These are phyloP conservation scores for Leishmania arabica DNA, from an alignment of 208 protist genomes.

Conservation along the genomic window DNA sequence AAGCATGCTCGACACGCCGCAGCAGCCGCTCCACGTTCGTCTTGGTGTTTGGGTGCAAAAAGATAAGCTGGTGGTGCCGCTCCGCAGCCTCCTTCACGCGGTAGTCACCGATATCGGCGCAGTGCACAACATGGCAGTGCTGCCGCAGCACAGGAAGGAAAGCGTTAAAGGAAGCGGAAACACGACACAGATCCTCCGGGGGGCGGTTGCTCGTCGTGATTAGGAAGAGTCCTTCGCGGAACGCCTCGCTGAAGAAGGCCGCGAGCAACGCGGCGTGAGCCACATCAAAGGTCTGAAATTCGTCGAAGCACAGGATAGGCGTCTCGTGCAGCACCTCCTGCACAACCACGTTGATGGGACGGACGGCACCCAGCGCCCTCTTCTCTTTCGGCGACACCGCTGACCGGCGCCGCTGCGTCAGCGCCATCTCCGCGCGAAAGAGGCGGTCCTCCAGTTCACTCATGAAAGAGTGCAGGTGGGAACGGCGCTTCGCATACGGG, in stretches of 20 bases:
- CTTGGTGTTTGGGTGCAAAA: slow-evolving; percentile 67
- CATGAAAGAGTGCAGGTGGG: slow-evolving; percentile 95
- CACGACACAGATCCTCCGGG: slow-evolving; percentile 69
- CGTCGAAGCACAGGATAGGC: slow-evolving; percentile 91
- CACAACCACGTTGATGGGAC: slow-evolving; percentile 79
- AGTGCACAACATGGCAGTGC: slow-evolving; percentile 76
- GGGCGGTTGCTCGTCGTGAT: slow-evolving; percentile 89
- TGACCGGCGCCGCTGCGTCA: slow-evolving; percentile 23
- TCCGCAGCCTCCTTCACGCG: slow-evolving; percentile 37
- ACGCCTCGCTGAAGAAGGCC: slow-evolving; percentile 76
- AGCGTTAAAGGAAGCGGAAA: slow-evolving; percentile 65
- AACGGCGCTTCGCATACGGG: slow-evolving; percentile 78
- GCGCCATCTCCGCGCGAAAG: slow-evolving; percentile 41
- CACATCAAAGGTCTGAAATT: slow-evolving; percentile 93
- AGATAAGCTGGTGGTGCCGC: slow-evolving; percentile 52
- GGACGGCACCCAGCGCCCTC: slow-evolving; percentile 15
- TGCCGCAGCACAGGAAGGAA: slow-evolving; percentile 65
- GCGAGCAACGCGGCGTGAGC: slow-evolving; percentile 82
- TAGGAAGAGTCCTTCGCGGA: slow-evolving; percentile 73
- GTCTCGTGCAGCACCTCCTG: slow-evolving; percentile 68
- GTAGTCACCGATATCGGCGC: slow-evolving; percentile 57
- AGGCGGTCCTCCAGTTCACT: slow-evolving; percentile 77
- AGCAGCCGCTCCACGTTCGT: slow-evolving; percentile 51
- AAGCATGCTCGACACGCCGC: slow-evolving; percentile 58
- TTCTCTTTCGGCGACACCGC: slow-evolving; percentile 19